Base-by-base conservation (phyloP, 2,329 filamentous ascomycete genomes). In the Akanthomyces lecanii region DNA sequence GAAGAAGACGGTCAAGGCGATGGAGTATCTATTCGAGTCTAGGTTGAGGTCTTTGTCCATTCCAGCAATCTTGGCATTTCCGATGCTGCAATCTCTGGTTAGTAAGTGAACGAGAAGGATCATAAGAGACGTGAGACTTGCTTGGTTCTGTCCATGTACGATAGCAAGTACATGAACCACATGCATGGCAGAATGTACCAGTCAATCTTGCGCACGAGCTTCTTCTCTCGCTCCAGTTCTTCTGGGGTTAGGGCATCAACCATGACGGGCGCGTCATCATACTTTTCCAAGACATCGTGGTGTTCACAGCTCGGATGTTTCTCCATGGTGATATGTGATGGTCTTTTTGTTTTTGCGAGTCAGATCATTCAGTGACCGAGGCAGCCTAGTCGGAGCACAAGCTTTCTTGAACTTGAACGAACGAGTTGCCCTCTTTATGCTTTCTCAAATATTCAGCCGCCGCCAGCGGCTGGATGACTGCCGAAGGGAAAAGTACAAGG, bases 1-100 rank as follows among this genome's bases (percentile, higher is more conserved):
- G 73, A 84, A 85, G 74, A 85, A 85, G 64, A 83, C 79, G 56
- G 82, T 83, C 1, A 84, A 78, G 0, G 81, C 79, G 76, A 81
- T 82, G 69, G 85, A 85, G 75, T 84, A 85, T 12, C 79, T 78
- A 30, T 78, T 76, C n/a, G 48, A 78, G 21, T 70, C 65, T 5
- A 85, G 76, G 14, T 79, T 64, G 2, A 86, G 73, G 30, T 85
- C 82, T 12, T 71, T 69, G 1, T 66, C 72, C 75, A 86, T 76
- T 18, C 83, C 83, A 64, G 83, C 79, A 62, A 85, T 84, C 47
- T 81, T 77, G 4, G 82, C 83, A 71, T 85, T 85, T 64, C 83
- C 87, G 42, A 89, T 85, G 70, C 89, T 90, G 14, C 86, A 88
- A 50, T 16, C 7, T 10, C 8, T 21, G 10, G 16, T 28, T 21